Evolutionary conservation across 2,329 filamentous ascomycete species (phyloP), one percentile per base, ranked within the genome.

Genomic region (Helminthosporium solani): DNA sequence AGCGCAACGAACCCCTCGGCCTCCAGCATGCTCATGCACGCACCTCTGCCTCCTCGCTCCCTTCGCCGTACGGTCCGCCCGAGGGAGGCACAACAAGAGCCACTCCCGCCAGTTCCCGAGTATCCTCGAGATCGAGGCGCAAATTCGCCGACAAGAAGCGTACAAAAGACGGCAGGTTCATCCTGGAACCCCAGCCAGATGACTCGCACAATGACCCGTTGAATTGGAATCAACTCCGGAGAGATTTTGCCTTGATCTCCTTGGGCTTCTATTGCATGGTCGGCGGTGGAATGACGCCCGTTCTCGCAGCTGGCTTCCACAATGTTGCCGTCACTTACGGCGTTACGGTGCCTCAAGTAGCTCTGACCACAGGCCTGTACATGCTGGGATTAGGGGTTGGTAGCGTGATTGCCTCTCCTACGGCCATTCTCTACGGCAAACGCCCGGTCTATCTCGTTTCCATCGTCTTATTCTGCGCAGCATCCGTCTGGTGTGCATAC

Each of bases 301-400:
- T 96, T 23, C 78, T 97, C 15, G 91, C 92, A 0, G 92, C 94
- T 8, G 92, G 90, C 11, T 97, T 96, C 74, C 85, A 84, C 25
- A 76, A 95, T 34, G 87, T 97, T 11, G 86, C 90, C 1, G 53
- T 77, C 0, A 80, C 78, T 2, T 86, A 87, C 63, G 50, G 79
- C 49, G 81, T 96, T 18, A 77, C 81, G 0, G 82, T 87, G 14
- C 81, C 89, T 23, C 72, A 80, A 41, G 90, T 96, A 3, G 86
- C 92, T 2, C 77, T 95, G 46, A 97, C 92, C 0, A 96, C 91
- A 0, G 91, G 91, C 0, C 73, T 96, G 12, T 96, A 90, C 73
- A 96, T 97, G 91, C 79, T 96, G 81, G 94, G 94, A 0, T 74
- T 97, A 31, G 92, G 91, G 1, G 60, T 96, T 1, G 92, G 92